Base-by-base conservation (phyloP, 202 grass and related monocot species). In the Cymbopogon flexuosus region DNA sequence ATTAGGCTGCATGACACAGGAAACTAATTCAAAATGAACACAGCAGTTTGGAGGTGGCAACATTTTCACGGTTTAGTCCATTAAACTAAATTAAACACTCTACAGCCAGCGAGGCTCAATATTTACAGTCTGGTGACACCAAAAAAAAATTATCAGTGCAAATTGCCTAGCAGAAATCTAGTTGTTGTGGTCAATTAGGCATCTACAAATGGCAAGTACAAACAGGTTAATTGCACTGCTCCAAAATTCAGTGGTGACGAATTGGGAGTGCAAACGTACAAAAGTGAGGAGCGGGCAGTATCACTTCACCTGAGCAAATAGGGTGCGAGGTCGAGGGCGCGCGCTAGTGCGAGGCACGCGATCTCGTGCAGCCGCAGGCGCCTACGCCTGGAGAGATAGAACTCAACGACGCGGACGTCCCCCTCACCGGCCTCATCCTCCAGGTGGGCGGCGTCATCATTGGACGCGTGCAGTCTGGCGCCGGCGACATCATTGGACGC, bases 291-390 rank as follows among this genome's bases (percentile, higher is more conserved):
- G 23, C 36, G 9, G 65, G n/a, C 47, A 19, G 16, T 59, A 72
- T 23, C 65, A 78, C 2, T 67, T 72, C 73, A 94, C 92, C 90
- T 80, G 51, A 89, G 84, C 86, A 94, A 85, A 81, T 89, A 91
- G 10, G 95, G 88, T 22, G 88, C 90, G 23, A 97, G 84, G 79
- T 97, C 95, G 36, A 97, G 85, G 4, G 88, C 72, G 15, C 90
- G 86, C 41, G 88, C 83, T 8, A 97, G 84, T 14, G 95, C 92
- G 49, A 93, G 84, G 42, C 88, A 93, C 40, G 86, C 79, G 59
- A 93, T 41, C 82, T 98, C 95, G 75, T 98, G 95, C 72, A 97
- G 90, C 86, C 95, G 85, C 81, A 94, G 70, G 51, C 89, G 84
- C 75, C 89, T 97, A 18, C 72, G 79, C 73, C 86, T 85, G 3